These are phyloP conservation scores for Trametes elegans DNA, from an alignment of 768 basidiomycete species.

Conservation along the genomic window DNA sequence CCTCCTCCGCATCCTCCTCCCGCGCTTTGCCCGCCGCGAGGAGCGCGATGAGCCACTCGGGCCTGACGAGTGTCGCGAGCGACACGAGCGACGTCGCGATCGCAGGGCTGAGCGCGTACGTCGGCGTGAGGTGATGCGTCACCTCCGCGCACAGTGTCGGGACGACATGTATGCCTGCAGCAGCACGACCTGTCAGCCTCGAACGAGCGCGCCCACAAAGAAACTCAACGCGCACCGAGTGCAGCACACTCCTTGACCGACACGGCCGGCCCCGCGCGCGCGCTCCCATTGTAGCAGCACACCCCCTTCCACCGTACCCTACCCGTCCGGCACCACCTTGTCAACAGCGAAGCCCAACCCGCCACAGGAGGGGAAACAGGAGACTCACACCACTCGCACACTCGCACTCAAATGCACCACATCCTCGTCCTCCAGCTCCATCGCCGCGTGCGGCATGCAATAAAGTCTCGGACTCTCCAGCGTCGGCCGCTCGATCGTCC, in stretches of 20 bases:
- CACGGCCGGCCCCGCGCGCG: background rate
- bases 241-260: conserved; percentile 28
- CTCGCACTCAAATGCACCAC: conserved; percentile 43
- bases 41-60: conserved; percentile 66
- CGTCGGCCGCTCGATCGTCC: conserved; percentile 11
- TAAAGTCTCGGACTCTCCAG: conserved; percentile 31
- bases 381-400: conserved; percentile 45
- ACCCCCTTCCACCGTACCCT: conserved; percentile 31
- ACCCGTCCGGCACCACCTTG: too few relatives aligned
- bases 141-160: conserved; percentile 42
- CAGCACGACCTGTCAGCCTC: background rate
- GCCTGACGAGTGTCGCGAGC: conserved; percentile 56
- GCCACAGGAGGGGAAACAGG: background rate
- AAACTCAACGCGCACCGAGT: conserved; percentile 47
- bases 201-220: background rate
- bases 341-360: too few relatives aligned
- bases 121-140: conserved; percentile 64
- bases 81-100: conserved; percentile 61
- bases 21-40: conserved; percentile 48
- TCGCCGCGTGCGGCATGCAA: conserved; percentile 37
- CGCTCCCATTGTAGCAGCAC: conserved; percentile 22
- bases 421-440: conserved; percentile 56
- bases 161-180: conserved; percentile 55
- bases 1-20: too few relatives aligned
- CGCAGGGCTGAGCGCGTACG: conserved; percentile 45